Evolutionary conservation across 495 filamentous ascomycete species (phyloP).

Genomic region (Annulohypoxylon bovei): DNA sequence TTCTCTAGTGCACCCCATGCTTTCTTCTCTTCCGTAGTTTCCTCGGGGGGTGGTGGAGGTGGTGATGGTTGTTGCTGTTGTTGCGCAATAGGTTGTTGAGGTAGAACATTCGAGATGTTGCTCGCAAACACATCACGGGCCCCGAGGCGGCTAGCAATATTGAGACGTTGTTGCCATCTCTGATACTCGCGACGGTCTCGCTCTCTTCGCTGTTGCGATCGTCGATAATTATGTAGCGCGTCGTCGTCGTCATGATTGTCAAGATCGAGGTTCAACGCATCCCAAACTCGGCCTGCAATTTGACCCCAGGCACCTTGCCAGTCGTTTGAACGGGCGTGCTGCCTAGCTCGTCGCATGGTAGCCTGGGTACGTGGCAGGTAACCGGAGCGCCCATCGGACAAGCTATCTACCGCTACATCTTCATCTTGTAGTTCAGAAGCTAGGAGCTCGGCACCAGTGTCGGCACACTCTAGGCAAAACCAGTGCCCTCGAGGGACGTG

Average conservation of each 20-base stretch:
- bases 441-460: constrained; percentile 50
- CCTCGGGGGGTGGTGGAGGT: constrained; percentile 60
- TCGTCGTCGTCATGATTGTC: constrained; percentile 91
- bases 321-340: constrained; percentile 58
- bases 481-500: constrained; percentile 76
- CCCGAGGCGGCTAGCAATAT: constrained; percentile 80
- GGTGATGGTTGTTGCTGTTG: constrained; percentile 32
- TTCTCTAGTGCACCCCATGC: constrained; percentile 93
- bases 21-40: constrained; percentile 79
- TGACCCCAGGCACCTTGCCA: constrained; percentile 67
- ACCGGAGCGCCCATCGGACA: constrained; percentile 35
- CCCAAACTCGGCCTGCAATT: constrained; percentile 60
- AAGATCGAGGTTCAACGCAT: constrained; percentile 76
- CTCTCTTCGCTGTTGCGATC: constrained; percentile 67
- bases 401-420: constrained; percentile 40
- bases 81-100: constrained; percentile 37
- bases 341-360: constrained; percentile 56
- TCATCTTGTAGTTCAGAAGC: constrained; percentile 60
- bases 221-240: constrained; percentile 56
- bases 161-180: constrained; percentile 81
- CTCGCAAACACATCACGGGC: constrained; percentile 72
- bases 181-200: constrained; percentile 72
- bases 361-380: constrained; percentile 62
- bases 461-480: constrained; percentile 81
- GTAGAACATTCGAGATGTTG: constrained; percentile 56